Evolutionary conservation across 2,329 filamentous ascomycete species (phyloP).

Genomic region (Clarireedia sp.): DNA sequence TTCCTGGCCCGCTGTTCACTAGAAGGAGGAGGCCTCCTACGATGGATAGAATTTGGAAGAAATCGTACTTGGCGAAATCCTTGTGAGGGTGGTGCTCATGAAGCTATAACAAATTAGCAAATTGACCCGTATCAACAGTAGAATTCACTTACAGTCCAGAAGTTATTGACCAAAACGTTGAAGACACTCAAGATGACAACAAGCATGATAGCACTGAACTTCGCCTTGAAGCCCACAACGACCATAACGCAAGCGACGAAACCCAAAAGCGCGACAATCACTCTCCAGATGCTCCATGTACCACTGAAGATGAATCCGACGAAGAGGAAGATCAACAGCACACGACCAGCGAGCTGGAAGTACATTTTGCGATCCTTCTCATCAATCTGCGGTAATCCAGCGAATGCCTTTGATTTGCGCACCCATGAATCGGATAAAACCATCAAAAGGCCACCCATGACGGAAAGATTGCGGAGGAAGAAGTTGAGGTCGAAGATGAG

Average conservation of each 20-base stretch:
- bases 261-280: slow-evolving; percentile 76
- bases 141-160: slow-evolving; percentile 78
- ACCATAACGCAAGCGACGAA: slow-evolving; percentile 96
- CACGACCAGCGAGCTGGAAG: slow-evolving; percentile 93
- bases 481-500: slow-evolving; percentile 99
- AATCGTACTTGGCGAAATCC: slow-evolving; percentile 99
- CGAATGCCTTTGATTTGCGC: slow-evolving; percentile 93
- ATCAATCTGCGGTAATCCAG: slow-evolving; percentile 85
- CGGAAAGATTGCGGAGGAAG: slow-evolving; percentile 96
- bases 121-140: slow-evolving; percentile 5
- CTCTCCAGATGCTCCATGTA: slow-evolving; percentile 82
- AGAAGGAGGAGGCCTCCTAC: slow-evolving; percentile 92
- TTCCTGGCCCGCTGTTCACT: slow-evolving; percentile 96
- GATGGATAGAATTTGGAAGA: slow-evolving; percentile 99
- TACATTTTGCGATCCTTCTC: slow-evolving; percentile 99
- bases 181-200: slow-evolving; percentile 94
- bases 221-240: slow-evolving; percentile 98
- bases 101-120: slow-evolving; percentile 48
- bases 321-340: slow-evolving; percentile 96
- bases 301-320: slow-evolving; percentile 94
- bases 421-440: slow-evolving; percentile 97
- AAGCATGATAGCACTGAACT: slow-evolving; percentile 93
- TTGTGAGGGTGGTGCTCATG: slow-evolving; percentile 98
- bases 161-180: slow-evolving; percentile 98
- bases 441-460: slow-evolving; percentile 96